Conservation (phyloP, 345 rosid genomes). For the Laguncularia racemosa region DNA sequence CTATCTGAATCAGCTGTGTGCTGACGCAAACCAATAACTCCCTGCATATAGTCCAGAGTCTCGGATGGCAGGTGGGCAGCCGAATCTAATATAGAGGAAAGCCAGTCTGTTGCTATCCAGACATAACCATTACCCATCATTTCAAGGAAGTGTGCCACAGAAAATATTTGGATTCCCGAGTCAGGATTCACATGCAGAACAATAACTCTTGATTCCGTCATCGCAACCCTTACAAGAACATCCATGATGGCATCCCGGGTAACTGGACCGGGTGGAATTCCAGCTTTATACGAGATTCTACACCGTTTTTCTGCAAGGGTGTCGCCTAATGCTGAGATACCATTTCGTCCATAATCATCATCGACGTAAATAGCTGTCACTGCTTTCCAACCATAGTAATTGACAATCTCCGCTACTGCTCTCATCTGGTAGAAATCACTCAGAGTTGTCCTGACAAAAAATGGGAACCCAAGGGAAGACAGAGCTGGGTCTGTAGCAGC, state of each 20-base stretch:
- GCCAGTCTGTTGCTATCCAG: conserved; percentile 96
- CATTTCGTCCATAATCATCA: conserved; percentile 82
- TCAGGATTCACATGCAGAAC: conserved; percentile 54
- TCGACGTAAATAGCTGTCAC: conserved; percentile 74
- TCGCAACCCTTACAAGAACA: conserved; percentile 62
- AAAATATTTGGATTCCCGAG: conserved; percentile 50
- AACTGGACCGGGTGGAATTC: conserved; percentile 40
- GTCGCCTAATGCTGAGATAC: conserved; percentile 66
- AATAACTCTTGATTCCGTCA: conserved; percentile 73
- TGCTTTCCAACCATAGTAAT: conserved; percentile 70
- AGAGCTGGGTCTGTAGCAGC: conserved; percentile 91
- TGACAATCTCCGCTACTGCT: conserved; percentile 70
- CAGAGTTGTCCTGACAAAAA: conserved; percentile 66
- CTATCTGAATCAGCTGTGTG: conserved; percentile 62
- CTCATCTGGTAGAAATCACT: conserved; percentile 82
- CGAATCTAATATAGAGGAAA: conserved; percentile 59
- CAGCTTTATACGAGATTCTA: conserved; percentile 61
- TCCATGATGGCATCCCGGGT: conserved; percentile 44
- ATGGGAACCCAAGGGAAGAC: conserved; percentile 77
- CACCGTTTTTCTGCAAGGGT: conserved; percentile 64
- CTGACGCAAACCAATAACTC: conserved; percentile 71
- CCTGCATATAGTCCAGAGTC: conserved; percentile 64
- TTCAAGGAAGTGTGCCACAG: conserved; percentile 62
- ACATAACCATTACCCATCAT: conserved; percentile 95
- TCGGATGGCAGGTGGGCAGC: conserved; percentile 46